Evolutionary conservation across 164 flowering plant species (phyloP), one percentile per base, ranked within the genome.

Genomic region (Piper longum): DNA sequence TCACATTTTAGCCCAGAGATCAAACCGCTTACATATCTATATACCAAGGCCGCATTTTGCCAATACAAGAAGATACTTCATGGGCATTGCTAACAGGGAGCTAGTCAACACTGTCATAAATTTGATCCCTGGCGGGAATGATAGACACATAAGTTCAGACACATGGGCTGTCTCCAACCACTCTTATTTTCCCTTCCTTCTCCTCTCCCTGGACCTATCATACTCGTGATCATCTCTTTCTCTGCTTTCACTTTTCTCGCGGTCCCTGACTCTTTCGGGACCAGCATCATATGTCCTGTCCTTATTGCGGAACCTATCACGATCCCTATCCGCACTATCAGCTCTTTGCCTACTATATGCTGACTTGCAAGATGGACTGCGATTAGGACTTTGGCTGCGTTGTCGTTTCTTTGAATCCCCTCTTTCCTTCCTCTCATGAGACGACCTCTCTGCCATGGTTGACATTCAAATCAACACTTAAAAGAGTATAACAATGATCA

Each of bases 331-430:
- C 7, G 57, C 61, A 56, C 76, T 82, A 64, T 64, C 74, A 43
- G 79, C 87, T 67, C 80, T 82, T 3, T 83, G 84, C 68, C 80
- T 77, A 59, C 78, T 78, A 70, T 54, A 68, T 45, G 81, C 75
- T 66, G 78, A 78, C 76, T 77, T 89, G 63, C 80, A 71, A 36
- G 66, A 85, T 39, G 97, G 97, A 72, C 98, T 92, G 19, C 64
- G 72, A 63, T 90, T 87, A 67, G 70, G 66, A 72, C 95, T 89
- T 57, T 54, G 74, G 64, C 91, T 86, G 16, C 89, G 84, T 63
- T 75, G 82, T 41, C 95, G 82, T 75, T 89, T 92, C 73, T 83
- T 81, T 54, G 87, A 79, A 68, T 77, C 91, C 42, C 72, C 77
- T 68, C 77, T 78, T 11, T 84, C 89, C 66, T 79, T 82, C 72